Evolutionary conservation across 202 grass and related monocot genomes (phyloP).

Genomic region (Bolboschoenoplectus hybrid): DNA sequence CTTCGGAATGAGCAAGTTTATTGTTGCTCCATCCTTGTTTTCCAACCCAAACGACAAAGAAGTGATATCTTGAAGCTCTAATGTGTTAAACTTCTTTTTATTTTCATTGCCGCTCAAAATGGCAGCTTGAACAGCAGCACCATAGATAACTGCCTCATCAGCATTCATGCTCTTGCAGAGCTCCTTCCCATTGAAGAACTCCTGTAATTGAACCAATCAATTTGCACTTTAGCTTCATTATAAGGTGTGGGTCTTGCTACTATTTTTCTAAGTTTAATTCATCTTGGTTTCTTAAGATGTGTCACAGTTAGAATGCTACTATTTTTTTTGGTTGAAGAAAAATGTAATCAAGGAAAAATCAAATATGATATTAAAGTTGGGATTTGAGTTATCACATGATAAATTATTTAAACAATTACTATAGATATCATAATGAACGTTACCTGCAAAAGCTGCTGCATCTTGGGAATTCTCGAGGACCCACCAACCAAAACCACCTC

Average conservation of each 20-base stretch:
- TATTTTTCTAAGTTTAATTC: background rate
- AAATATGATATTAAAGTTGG: background rate
- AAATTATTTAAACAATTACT: background rate
- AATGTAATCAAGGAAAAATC: too few species aligned
- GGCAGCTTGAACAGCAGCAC: conserved; percentile 69
- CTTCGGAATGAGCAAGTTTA: conserved; percentile 78
- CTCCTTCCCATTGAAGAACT: conserved; percentile 89
- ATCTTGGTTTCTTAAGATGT: background rate
- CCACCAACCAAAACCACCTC: conserved; percentile 31
- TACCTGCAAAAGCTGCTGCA: conserved; percentile 33
- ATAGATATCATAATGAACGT: background rate
- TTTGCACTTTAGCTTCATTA: background rate
- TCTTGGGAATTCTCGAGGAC: conserved; percentile 34
- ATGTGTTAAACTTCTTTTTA: conserved; percentile 66
- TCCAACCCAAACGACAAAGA: conserved; percentile 72
- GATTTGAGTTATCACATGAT: background rate
- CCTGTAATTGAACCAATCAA: conserved; percentile 31
- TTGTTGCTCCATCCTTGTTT: conserved; percentile 68
- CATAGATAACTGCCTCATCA: conserved; percentile 78
- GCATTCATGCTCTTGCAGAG: conserved; percentile 79
- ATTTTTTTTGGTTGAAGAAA: too few species aligned
- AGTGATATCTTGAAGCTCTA: conserved; percentile 72
- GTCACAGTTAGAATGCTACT: too few species aligned
- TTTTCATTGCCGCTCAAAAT: conserved; percentile 79
- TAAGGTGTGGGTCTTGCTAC: background rate